These are phyloP conservation scores for Carex scoparia DNA, from an alignment of 176 grass and related monocot genomes.

Conservation along the genomic window DNA sequence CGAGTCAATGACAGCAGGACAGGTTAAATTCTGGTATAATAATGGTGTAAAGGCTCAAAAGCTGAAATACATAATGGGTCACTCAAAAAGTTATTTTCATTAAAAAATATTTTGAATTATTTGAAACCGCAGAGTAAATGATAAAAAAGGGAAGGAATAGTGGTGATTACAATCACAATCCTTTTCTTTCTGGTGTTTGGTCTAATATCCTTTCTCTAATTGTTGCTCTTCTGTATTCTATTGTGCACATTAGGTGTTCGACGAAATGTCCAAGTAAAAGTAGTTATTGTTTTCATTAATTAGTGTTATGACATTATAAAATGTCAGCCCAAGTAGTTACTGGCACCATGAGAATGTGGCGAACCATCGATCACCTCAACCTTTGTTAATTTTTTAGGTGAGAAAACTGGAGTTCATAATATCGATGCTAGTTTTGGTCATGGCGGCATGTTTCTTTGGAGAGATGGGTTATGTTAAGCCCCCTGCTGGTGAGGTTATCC, in stretches of 20 bases:
- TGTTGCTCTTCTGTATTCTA: background rate
- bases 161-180: background rate
- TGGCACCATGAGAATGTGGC: no score
- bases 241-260: background rate
- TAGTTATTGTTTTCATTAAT: background rate
- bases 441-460: constrained; percentile 77
- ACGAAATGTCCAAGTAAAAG: background rate
- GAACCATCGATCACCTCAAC: background rate
- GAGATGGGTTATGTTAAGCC: constrained; percentile 81
- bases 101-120: no score
- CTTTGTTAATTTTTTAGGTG: constrained; percentile 22
- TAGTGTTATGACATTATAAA: background rate
- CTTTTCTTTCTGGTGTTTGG: background rate
- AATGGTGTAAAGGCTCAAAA: no score
- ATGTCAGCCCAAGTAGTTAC: no score
- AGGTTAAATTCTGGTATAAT: no score
- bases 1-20: no score
- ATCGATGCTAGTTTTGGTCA: constrained; percentile 49
- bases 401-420: constrained; percentile 67
- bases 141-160: no score
- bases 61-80: no score
- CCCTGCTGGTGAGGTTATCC: constrained; percentile 54
- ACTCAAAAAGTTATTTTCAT: no score
- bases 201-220: background rate
- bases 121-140: no score